Base-by-base conservation (phyloP, 2,329 filamentous ascomycete species). In the Diatrype stigma region DNA sequence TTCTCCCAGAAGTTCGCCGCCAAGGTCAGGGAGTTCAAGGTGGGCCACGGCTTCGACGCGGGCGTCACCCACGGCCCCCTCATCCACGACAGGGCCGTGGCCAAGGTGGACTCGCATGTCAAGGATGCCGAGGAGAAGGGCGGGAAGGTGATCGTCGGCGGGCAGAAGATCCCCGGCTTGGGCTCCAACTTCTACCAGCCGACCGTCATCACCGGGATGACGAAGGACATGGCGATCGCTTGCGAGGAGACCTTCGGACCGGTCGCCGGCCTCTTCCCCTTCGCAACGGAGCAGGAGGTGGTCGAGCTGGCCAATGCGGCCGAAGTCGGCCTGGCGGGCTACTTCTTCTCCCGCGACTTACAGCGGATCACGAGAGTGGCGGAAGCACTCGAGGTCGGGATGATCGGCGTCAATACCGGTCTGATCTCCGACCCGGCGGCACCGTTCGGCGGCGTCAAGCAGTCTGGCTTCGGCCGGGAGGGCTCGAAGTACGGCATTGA, bases 211-310 rank as follows among this genome's bases (percentile, higher is more conserved):
- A 86, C 88, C 10, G 89, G 88, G 56, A 93, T 96, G 86, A 96
- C 79, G 11, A 76, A 79, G 51, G 84, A 92, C 40, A 97, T 97
- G 94, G 79, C 82, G 53, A 80, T 97, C 59, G 86, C 89, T 4
- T 76, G 76, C 1, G 93, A 97, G 70, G 94, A 99, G 76, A 99
- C 93, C 0, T 99, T 99, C 67, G 94, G 94, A 0, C 94, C 94
- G 2, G 88, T 97, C 0, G 93, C 92, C 0, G 93, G 89, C 0
- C 72, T 97, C 14, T 96, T 96, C 76, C 80, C 85, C 46, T 99
- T 97, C 66, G 81, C 89, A 45, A 90, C 86, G 0, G 94, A 97
- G 72, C 85, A 87, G 48, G 92, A 97, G 63, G 94, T 96, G 5
- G 84, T 97, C 28, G 77, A 81, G 56, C 73, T 93, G 58, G 93